Conservation (phyloP, 495 filamentous ascomycete species). For the Aspergillus olivimuriae region DNA sequence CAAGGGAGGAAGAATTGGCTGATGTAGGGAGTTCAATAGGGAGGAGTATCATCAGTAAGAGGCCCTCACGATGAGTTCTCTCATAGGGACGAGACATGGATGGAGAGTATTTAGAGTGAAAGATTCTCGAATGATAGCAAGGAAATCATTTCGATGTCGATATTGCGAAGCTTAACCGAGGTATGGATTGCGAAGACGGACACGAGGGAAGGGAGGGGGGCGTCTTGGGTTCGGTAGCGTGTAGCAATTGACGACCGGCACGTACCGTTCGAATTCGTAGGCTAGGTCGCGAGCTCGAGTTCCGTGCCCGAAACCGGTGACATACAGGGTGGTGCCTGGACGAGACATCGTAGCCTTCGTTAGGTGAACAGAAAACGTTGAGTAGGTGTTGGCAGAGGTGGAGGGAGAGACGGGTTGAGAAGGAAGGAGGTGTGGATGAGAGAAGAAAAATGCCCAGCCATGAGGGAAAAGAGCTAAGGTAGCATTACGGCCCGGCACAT, state of each 20-base stretch:
- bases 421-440: neutral
- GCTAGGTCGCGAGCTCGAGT: slow-evolving; percentile 99
- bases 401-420: neutral
- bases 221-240: slow-evolving; percentile 25
- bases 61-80: neutral
- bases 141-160: slow-evolving; percentile 13
- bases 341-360: slow-evolving; percentile 66
- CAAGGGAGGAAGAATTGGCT: neutral
- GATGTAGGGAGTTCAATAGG: neutral
- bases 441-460: too few relatives aligned
- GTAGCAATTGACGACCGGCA: slow-evolving; percentile 52
- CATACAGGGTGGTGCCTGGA: slow-evolving; percentile 90
- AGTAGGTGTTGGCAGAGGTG: neutral
- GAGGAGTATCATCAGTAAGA: neutral
- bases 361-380: neutral
- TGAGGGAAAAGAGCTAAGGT: too few relatives aligned
- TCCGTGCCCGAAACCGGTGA: slow-evolving; percentile 95
- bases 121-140: slow-evolving; percentile 5
- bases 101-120: neutral
- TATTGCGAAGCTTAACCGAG: slow-evolving; percentile 17
- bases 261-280: slow-evolving; percentile 99
- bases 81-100: neutral
- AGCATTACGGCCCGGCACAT: neutral
- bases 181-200: slow-evolving; percentile 11
- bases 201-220: too few relatives aligned